These are phyloP conservation scores for Penicillium fuscoglaucum DNA, from an alignment of 2,329 filamentous ascomycete genomes.

Conservation along the genomic window DNA sequence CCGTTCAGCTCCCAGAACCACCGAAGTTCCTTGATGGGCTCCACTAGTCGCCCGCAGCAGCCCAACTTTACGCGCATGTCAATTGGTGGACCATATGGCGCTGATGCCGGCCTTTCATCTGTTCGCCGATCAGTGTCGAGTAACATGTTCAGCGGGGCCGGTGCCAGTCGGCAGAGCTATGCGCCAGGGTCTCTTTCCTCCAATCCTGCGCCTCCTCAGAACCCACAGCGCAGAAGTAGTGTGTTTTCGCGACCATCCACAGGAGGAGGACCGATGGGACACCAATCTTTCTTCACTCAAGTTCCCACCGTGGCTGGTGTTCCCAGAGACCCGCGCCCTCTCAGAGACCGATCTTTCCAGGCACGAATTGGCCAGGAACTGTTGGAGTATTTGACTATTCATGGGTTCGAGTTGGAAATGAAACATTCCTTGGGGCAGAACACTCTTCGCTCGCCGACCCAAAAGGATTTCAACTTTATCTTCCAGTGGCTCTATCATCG, in stretches of 20 bases:
- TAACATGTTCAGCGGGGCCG: slow-evolving; percentile 58
- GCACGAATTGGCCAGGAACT: slow-evolving; percentile 83
- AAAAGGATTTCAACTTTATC: slow-evolving; percentile 97
- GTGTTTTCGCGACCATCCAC: slow-evolving; percentile 74
- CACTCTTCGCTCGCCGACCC: slow-evolving; percentile 87
- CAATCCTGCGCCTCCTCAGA: slow-evolving; percentile 54
- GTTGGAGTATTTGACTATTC: slow-evolving; percentile 83
- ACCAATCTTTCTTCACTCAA: slow-evolving; percentile 94
- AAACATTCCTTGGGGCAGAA: slow-evolving; percentile 91
- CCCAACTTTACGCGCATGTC: slow-evolving; percentile 85
- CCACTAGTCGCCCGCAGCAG: slow-evolving; percentile 77
- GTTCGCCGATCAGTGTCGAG: slow-evolving; percentile 78
- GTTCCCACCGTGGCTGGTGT: slow-evolving; percentile 78
- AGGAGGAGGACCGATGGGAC: slow-evolving; percentile 61
- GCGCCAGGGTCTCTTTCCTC: slow-evolving; percentile 59
- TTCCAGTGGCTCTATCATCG: slow-evolving; percentile 98
- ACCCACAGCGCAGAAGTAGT: slow-evolving; percentile 71
- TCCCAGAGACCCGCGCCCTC: slow-evolving; percentile 79
- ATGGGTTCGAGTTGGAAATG: slow-evolving; percentile 98
- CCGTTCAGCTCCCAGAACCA: slow-evolving; percentile 70
- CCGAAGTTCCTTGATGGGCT: slow-evolving; percentile 85
- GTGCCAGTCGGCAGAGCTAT: slow-evolving; percentile 70
- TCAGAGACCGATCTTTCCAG: slow-evolving; percentile 79
- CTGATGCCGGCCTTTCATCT: slow-evolving; percentile 77
- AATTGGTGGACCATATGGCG: slow-evolving; percentile 68